Conservation (phyloP, 1,139 yeast genomes). For the Yamadazyma dendronema region DNA sequence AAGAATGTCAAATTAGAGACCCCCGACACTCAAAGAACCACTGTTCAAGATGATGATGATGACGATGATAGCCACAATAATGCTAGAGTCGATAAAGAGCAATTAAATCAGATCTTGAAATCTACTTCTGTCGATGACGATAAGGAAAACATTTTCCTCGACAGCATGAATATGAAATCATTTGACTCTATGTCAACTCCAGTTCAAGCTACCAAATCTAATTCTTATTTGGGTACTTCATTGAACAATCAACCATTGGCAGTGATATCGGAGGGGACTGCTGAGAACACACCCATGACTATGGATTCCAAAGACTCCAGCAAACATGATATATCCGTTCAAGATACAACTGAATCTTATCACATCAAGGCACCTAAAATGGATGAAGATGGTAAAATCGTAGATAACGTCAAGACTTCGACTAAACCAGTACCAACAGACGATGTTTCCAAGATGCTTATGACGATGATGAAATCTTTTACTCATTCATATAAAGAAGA, state of each 20-base stretch:
- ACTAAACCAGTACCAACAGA: constrained; percentile 4
- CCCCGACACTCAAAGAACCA: constrained; percentile 49
- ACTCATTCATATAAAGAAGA: constrained; percentile 38
- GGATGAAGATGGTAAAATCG: constrained; percentile 30
- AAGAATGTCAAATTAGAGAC: constrained; percentile 30
- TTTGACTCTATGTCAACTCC: constrained; percentile 36
- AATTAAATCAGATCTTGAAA: constrained; percentile 26
- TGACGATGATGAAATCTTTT: constrained; percentile 40
- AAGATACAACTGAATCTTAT: constrained; percentile 13
- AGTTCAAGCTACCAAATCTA: constrained; percentile 16
- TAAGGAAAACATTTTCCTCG: constrained; percentile 45
- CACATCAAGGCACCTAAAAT: constrained; percentile 37
- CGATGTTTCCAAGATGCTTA: constrained; percentile 8
- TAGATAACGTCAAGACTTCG: background rate
- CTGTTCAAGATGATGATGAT: constrained; percentile 41
- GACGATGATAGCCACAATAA: constrained; percentile 25
- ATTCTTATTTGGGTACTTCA: constrained; percentile 11
- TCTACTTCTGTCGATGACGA: constrained; percentile 28
- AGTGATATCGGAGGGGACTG: constrained; percentile 37
- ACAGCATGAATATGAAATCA: constrained; percentile 22
- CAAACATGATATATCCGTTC: background rate
- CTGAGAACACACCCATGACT: constrained; percentile 30
- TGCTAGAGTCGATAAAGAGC: constrained; percentile 35
- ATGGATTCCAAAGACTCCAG: constrained; percentile 5
- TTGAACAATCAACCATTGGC: constrained; percentile 32